Evolutionary conservation across 2,329 filamentous ascomycete species (phyloP), one percentile per base, ranked within the genome.

Genomic region (Coleophoma cylindrospora): DNA sequence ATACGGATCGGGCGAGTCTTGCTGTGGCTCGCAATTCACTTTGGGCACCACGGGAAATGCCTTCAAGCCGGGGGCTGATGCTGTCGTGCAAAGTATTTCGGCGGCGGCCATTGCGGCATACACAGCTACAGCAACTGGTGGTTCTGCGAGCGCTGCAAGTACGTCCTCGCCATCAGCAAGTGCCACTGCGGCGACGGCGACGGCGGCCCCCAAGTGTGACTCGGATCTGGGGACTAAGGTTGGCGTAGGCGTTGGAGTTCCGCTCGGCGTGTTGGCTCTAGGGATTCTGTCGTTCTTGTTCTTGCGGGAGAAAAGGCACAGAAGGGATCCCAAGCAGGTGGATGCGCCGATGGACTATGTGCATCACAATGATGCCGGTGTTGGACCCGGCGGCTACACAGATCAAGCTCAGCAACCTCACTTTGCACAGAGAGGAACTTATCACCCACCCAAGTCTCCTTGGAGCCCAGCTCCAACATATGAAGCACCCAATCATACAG

Each of bases 171-270:
- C 27, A 8, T 27, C 27, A 27, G 27, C 27, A 10, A 27, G 27
- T 27, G 36, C 36, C 5, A 38, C 36, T 9, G 7, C 19, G 19
- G 19, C 19, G 19, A 19, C 19, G 19, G 19, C 19, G 19, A 19
- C 19, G 19, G 19, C 36, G 4, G 15, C 13, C 36, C 6, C 36
- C 36, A 13, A 38, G 14, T 38, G 14, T 3, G 40, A 51, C 15
- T 27, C 34, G 8, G 45, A 51, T 19, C 22, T 55, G 12, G 56
- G 50, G 22, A 56, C 50, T 17, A 58, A 54, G 44, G 33, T 58
- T n/a, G 52, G 54, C 3, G 21, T 57, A 4, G 55, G 55, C n/a
- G 50, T 56, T 11, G 55, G 54, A 7, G 47, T 56, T 6, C 55
- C 53, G 22, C 50, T 57, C 3, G 51, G 53, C 10, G 47, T 56